Conservation (phyloP, 169 alveolate genomes). For the Babesia bigemina region DNA sequence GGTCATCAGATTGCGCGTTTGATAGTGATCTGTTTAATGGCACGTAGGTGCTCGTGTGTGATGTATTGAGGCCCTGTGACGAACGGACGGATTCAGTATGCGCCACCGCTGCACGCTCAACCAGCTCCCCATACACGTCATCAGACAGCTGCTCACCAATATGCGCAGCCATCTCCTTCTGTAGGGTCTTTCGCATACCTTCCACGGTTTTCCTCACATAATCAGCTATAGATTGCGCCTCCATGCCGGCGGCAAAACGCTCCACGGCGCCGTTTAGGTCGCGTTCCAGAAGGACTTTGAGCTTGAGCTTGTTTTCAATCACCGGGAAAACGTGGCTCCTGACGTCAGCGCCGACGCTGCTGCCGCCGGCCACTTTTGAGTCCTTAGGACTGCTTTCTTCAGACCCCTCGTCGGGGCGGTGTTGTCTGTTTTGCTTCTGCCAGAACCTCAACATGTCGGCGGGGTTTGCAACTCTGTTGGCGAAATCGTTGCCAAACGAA, state of each 20-base stretch:
- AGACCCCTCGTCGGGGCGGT: too few relatives aligned
- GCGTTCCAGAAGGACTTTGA: slow-evolving; percentile 39
- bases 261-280: slow-evolving; percentile 61
- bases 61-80: too few relatives aligned
- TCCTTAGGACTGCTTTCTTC: too few relatives aligned
- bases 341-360: neutral
- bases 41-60: too few relatives aligned
- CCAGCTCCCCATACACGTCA: slow-evolving; percentile 27
- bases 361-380: neutral
- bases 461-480: slow-evolving; percentile 74
- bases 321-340: slow-evolving; percentile 27
- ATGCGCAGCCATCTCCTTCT: slow-evolving; percentile 18
- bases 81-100: slow-evolving; percentile 17
- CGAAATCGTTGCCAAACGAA: slow-evolving; percentile 74
- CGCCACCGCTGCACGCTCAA: slow-evolving; percentile 27
- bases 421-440: slow-evolving; percentile 26
- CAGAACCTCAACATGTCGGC: slow-evolving; percentile 74
- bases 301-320: slow-evolving; percentile 25
- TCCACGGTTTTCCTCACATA: slow-evolving; percentile 34
- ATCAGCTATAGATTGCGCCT: slow-evolving; percentile 35
- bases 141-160: slow-evolving; percentile 40
- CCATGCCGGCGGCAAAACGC: slow-evolving; percentile 54
- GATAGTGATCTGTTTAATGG: too few relatives aligned
- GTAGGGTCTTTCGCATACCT: slow-evolving; percentile 11
- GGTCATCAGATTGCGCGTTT: too few relatives aligned